phyloP scores from a whole-genome alignment of 176 grass and related monocot species.

The Carex cristatella region DNA sequence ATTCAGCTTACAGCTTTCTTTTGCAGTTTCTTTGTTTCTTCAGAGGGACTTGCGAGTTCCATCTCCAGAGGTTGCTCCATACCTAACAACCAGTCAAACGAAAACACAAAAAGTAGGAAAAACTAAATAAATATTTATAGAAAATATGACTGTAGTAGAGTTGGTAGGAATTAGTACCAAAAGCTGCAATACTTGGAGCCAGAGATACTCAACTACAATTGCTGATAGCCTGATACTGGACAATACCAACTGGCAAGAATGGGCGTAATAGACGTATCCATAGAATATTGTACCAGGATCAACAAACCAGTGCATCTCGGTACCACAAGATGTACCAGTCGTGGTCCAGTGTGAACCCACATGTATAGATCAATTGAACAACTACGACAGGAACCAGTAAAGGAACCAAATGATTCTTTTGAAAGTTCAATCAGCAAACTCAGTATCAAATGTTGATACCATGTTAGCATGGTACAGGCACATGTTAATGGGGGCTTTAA shows the following conservation, averaged over 20 bases:
- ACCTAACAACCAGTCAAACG: background rate
- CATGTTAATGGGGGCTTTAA: background rate
- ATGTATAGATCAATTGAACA: background rate
- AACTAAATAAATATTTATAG: background rate
- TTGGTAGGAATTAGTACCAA: background rate
- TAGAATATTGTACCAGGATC: background rate
- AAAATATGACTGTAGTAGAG: no score
- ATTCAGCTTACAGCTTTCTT: background rate
- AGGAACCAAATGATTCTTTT: background rate
- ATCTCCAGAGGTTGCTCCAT: background rate
- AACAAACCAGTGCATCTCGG: background rate
- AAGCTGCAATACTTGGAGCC: background rate
- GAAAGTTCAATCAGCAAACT: background rate
- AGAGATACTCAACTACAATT: background rate
- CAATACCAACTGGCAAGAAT: background rate
- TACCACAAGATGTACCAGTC: background rate
- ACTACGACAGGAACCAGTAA: background rate
- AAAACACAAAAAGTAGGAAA: background rate
- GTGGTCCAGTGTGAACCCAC: background rate
- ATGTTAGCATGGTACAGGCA: background rate
- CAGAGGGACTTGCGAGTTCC: background rate
- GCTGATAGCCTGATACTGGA: background rate
- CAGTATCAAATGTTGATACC: background rate
- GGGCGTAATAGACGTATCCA: background rate
- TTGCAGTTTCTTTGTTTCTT: background rate